Percentiles rank a stretch among this genome's conserved stretches.
Evolutionary conservation across 192 early-diverging fungal genomes (phyloP).

Genomic region (Rhizophagus sp.): DNA sequence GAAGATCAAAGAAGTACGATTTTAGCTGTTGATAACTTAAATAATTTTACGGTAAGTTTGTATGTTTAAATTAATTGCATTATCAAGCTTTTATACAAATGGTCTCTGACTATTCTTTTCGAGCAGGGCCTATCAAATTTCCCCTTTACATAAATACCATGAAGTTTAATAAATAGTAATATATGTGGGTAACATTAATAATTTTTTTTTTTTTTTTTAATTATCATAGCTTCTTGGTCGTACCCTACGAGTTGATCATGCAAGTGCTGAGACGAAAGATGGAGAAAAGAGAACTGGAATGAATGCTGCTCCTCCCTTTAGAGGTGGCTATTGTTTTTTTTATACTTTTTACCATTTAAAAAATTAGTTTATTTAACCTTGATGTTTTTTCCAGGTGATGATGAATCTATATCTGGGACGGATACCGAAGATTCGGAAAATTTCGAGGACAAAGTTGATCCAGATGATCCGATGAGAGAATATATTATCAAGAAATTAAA

Average conservation of each 20-base stretch:
- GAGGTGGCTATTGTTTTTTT: not conserved
- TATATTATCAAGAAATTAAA: conserved; percentile 66
- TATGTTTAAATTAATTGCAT: not conserved
- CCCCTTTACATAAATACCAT: no score
- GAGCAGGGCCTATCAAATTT: not conserved
- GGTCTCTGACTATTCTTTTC: not conserved
- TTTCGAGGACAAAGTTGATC: conserved; percentile 57
- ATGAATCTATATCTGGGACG: conserved; percentile 27
- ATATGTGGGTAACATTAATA: not conserved
- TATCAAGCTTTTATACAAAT: not conserved
- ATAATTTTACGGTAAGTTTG: conserved; percentile 63
- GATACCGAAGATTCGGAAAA: conserved; percentile 36
- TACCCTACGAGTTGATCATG: conserved; percentile 76
- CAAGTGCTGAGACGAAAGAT: conserved; percentile 37
- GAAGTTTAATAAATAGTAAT: not conserved
- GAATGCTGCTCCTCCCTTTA: conserved; percentile 53
- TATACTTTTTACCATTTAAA: no score
- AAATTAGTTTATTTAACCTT: no score
- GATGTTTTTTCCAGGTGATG: conserved; percentile 11
- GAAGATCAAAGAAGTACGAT: conserved; percentile 90
- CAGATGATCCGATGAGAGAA: conserved; percentile 73
- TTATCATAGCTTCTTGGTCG: conserved; percentile 46
- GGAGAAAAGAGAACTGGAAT: conserved; percentile 41
- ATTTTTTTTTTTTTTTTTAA: conserved; percentile 11
- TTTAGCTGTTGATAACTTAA: conserved; percentile 95